Evolutionary conservation across 2,329 filamentous ascomycete species (phyloP).

Genomic region (Truncatella angustata): DNA sequence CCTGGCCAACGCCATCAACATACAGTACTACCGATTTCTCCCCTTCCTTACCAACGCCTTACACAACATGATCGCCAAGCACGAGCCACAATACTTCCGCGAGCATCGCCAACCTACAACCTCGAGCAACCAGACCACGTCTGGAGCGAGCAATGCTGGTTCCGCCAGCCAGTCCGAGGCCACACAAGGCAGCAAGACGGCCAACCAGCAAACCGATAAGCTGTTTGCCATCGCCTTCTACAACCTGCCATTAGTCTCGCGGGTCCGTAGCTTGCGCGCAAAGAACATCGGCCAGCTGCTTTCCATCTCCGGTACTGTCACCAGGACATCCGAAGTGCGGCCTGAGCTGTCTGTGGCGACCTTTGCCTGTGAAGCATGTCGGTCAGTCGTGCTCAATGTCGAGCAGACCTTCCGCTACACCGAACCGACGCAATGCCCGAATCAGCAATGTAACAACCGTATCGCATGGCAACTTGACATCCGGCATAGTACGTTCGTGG

Average conservation of each 20-base stretch:
- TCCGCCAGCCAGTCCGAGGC: conserved; percentile 60
- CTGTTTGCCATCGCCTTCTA: conserved; percentile 92
- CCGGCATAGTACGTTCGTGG: conserved; percentile 92
- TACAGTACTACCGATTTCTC: conserved; percentile 91
- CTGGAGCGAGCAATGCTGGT: conserved; percentile 61
- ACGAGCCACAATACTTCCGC: conserved; percentile 91
- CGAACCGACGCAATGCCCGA: conserved; percentile 93
- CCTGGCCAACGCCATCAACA: conserved; percentile 80
- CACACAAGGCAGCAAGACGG: conserved; percentile 68
- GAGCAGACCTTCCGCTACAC: conserved; percentile 98
- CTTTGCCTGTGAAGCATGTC: conserved; percentile 87
- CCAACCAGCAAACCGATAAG: conserved; percentile 95
- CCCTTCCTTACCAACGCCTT: conserved; percentile 87
- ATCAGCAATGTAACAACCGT: conserved; percentile 81
- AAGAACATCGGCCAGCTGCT: conserved; percentile 88
- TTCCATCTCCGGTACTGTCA: conserved; percentile 95
- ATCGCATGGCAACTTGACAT: conserved; percentile 97
- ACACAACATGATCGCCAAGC: conserved; percentile 90
- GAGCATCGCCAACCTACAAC: conserved; percentile 84
- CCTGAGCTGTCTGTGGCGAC: conserved; percentile 91
- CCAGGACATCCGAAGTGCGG: conserved; percentile 92
- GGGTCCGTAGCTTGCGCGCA: conserved; percentile 82
- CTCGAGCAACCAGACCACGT: conserved; percentile 69
- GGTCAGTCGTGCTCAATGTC: conserved; percentile 80
- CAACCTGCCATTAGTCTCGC: conserved; percentile 83